Base-by-base conservation (phyloP, 495 filamentous ascomycete genomes). In the Hapsidospora chrysogenum region DNA sequence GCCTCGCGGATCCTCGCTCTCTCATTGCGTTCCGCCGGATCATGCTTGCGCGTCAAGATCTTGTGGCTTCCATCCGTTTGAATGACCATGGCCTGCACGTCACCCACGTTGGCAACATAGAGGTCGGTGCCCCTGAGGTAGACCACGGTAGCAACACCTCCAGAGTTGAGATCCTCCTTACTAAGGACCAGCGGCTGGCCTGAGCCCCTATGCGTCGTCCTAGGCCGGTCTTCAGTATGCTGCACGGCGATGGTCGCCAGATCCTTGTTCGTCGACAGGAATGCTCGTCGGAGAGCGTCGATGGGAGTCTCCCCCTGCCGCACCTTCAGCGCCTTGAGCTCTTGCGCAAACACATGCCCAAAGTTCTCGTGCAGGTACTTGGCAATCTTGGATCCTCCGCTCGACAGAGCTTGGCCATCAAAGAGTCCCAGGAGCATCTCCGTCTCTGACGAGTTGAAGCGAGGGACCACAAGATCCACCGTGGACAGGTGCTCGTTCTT, bases 361-460 rank as follows among this genome's bases (percentile, higher is more conserved):
- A 99, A 92, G 42, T 92, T 82, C 52, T 99, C 92, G 42, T 96
- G 85, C 20, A 99, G 64, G 41, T 80, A 96, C 50, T 95, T 95
- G 28, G 89, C 87, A 39, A 99, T 78, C 55, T 89, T 85, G 35
- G 86, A 95, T 29, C 89, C 89, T 38, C 84, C 79, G 39, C 65
- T 84, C 14, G 82, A 80, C 40, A 85, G 59, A 9, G 74, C 68
- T 50, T 93, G 82, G 2, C 89, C 89, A 53, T 99, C 89, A 47
- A 99, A 99, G 61, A 99, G 72, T 2, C 89, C 89, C 25, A 96
- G 56, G 25, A 99, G 63, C 10, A 78, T 89, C 50, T 96, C 85
- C 34, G 82, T 76, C 41, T 94, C 83, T 32, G 79, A 80, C n/a
- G 82, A 85, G 47, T 84, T 81, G 50, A 95, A 80, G 17, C 81